Base-by-base conservation (phyloP, 1,139 yeast genomes). In the Saccharomyces pastorianus region DNA sequence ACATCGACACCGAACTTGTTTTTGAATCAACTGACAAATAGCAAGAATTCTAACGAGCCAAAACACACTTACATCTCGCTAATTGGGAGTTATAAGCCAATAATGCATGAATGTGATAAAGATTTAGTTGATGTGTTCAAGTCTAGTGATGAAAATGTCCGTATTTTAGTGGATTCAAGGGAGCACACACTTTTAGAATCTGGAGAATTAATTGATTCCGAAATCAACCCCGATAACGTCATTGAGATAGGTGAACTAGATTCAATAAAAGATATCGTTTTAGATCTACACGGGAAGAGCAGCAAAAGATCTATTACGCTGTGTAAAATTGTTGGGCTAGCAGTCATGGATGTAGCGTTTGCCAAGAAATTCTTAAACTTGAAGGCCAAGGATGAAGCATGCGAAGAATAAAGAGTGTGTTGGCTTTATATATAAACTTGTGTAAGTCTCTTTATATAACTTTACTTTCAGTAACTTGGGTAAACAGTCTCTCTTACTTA, bases 71-170 rank as follows among this genome's bases (percentile, higher is more conserved):
- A 77, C 62, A 76, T 84, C 49, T 78, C 84, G 2, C 71, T 84
- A 46, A 83, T 84, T 60, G 90, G 90, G 0, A 81, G 86, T 14
- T 84, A 83, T 64, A 82, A 83, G 64, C 87, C 88, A 2, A 77
- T 79, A 57, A 83, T 84, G 89, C 74, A 75, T 49, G 90, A 84
- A 65, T 77, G 83, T 52, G 87, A 83, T 55, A 71, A 75, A 27
- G 71, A 66, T 0, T 68, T 79, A 31, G 68, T 83, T 4, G 58
- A 65, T 2, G 32, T 44, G 26, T 65, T 64, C 56, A 50, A 57
- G 44, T 26, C 47, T 13, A 38, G 9, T 8, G 44, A 17, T 11
- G 62, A 61, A 23, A 53, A 60, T 8, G 56, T 56, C 3, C 74
- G 74, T 53, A 74, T 84, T 29, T 68, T 84, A 6, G 88, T 84